Evolutionary conservation across 2,329 filamentous ascomycete species (phyloP).

Genomic region (Pestalotiopsis sp.): DNA sequence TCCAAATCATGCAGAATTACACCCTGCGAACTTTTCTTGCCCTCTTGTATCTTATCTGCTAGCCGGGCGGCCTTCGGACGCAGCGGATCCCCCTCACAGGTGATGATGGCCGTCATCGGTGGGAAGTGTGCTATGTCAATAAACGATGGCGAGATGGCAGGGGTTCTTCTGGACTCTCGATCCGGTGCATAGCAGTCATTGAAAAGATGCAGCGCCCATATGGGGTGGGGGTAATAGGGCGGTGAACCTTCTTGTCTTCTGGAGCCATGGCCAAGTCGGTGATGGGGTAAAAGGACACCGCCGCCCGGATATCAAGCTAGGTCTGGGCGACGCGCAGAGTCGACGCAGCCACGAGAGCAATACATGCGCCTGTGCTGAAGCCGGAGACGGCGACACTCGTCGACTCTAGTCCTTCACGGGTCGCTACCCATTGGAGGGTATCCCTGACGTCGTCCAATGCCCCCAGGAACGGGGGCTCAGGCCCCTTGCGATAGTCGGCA

Average conservation of each 20-base stretch:
- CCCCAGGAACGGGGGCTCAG: too few species aligned
- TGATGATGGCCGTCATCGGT: neutral
- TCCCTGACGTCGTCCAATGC: too few species aligned
- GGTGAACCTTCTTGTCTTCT: neutral
- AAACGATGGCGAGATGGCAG: neutral
- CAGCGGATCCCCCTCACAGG: neutral
- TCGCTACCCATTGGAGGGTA: too few species aligned
- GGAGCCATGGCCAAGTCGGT: neutral
- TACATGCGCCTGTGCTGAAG: too few species aligned
- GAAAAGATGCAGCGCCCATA: neutral
- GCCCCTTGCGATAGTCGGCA: too few species aligned
- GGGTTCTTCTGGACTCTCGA: neutral
- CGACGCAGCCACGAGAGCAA: too few species aligned
- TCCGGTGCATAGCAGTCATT: neutral
- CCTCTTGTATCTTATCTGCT: neutral
- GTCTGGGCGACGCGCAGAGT: too few species aligned
- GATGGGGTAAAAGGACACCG: neutral
- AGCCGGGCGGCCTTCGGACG: neutral
- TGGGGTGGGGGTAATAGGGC: neutral
- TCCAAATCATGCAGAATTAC: neutral
- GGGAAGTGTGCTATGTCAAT: neutral
- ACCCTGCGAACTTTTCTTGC: neutral
- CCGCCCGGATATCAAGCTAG: too few species aligned
- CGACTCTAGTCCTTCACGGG: too few species aligned
- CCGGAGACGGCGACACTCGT: too few species aligned